Evolutionary conservation across 495 filamentous ascomycete genomes (phyloP), one percentile per base, ranked within the genome.

Genomic region (Aspergillus nanangensis): DNA sequence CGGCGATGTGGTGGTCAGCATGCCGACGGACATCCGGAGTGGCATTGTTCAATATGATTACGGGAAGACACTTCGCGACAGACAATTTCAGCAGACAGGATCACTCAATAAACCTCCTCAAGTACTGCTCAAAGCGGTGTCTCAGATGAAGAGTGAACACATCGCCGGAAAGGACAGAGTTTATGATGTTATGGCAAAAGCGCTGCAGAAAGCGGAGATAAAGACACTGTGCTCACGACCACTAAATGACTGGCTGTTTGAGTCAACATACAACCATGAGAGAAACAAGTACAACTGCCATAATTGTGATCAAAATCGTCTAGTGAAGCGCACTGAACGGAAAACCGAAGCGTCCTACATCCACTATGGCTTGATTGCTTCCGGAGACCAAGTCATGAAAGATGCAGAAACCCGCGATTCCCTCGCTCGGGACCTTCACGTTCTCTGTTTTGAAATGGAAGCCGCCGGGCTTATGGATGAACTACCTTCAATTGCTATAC

Each of bases 401-500:
- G 38, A 40, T 40, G 38, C 38, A 8, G 24, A 40, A 21, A 40
- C 17, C 14, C 38, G 38, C 22, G 38, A 40, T 22, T 40, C 18
- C 15, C 17, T 40, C 21, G 38, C 38, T 40, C 38, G 24, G 9
- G 17, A 19, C 14, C 8, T 21, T 8, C 19, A 40, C 18, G 24
- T 40, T 13, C 38, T 40, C 38, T 40, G 38, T 22, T 40, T 40
- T 40, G 38, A 40, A 40, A 34, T 34, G 31, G 31, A 34, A 34
- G 31, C n/a, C n/a, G n/a, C n/a, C n/a, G n/a, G n/a, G n/a, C n/a
- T n/a, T n/a, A n/a, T n/a, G n/a, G n/a, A n/a, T n/a, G n/a, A n/a
- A n/a, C n/a, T n/a, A n/a, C n/a, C n/a, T n/a, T n/a, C n/a, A n/a
- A n/a, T n/a, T n/a, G n/a, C n/a, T n/a, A n/a, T n/a, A n/a, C n/a